Evolutionary conservation across 2,329 filamentous ascomycete genomes (phyloP), one percentile per base, ranked within the genome.

Genomic region (Pezicula carpinea): DNA sequence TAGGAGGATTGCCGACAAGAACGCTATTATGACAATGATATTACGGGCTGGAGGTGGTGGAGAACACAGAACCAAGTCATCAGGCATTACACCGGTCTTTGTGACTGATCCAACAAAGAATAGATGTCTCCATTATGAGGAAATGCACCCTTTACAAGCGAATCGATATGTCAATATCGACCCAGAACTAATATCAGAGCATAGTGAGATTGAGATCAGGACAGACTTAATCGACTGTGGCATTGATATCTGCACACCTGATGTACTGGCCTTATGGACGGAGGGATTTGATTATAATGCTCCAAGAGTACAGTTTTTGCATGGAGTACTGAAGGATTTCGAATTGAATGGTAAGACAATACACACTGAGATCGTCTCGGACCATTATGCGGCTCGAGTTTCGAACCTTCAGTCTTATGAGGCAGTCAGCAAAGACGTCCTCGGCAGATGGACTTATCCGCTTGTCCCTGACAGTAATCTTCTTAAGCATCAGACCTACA

Each of bases 301-400:
- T 6, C 89, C 92, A 1, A 80, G 91, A 46, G 85, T 85, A 59
- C 89, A 95, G 60, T 96, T 96, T 59, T 69, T 99, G 31, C 88
- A 91, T 63, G 91, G 91, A 49, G 90, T 97, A 1, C 72, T 99
- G 45, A 96, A 96, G 70, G 93, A 99, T 65, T 96, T 89, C 72
- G 93, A 99, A 64, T 74, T 97, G 47, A 97, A 97, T 65, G 91
- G 91, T 49, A 96, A 97, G 71, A 90, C 89, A n/a, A 89, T 99
- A 44, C 90, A 96, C 64, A 86, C 89, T 2, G 87, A 97, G 59
- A 85, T 97, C 53, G 74, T 95, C 38, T 79, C 82, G 31, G 80
- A 90, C 43, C 82, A 89, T 49, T 99, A 97, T 62, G 88, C 89
- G 1, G 90, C 91, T 1, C 78, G 93, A 53, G 91, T 89, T 11